These are phyloP conservation scores for Hansfordia pulvinata DNA, from an alignment of 2,329 filamentous ascomycete species.

Conservation along the genomic window DNA sequence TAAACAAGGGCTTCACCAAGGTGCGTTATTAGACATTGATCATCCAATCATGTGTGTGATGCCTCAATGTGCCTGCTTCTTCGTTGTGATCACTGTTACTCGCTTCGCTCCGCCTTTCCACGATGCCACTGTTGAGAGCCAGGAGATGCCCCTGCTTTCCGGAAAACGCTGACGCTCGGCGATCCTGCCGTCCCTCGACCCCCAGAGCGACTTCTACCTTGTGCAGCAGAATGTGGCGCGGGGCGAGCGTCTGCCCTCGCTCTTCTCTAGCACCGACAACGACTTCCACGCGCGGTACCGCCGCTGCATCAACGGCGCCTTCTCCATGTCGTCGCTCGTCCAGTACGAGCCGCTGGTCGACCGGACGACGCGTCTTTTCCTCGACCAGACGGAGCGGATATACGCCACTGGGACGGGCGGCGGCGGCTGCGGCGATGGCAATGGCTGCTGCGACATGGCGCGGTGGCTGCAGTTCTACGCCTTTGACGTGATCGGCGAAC, in stretches of 20 bases:
- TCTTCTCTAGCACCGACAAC: constrained; percentile 68
- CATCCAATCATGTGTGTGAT: too few relatives aligned
- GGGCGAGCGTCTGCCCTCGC: constrained; percentile 52
- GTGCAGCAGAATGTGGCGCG: constrained; percentile 63
- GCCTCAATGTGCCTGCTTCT: too few relatives aligned
- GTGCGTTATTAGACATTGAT: constrained; percentile 28
- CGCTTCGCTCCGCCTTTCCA: too few relatives aligned
- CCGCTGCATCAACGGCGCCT: constrained; percentile 62
- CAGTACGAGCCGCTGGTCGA: constrained; percentile 74
- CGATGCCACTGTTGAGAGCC: too few relatives aligned
- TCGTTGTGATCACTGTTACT: too few relatives aligned
- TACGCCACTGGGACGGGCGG: constrained; percentile 28
- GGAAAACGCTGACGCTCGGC: too few relatives aligned
- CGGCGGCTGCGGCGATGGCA: too few relatives aligned
- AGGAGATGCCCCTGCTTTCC: too few relatives aligned
- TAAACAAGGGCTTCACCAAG: constrained; percentile 73
- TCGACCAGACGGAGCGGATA: constrained; percentile 44
- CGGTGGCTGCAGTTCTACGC: constrained; percentile 70
- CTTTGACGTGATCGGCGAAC: constrained; percentile 68
- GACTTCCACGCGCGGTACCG: constrained; percentile 63
- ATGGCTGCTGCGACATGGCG: constrained; percentile 59
- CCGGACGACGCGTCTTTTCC: constrained; percentile 58
- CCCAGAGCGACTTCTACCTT: constrained; percentile 51
- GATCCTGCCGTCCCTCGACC: neutral
- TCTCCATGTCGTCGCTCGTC: constrained; percentile 63